phyloP scores from a whole-genome alignment of 1,139 yeast species.

The Lodderomyces orthopsilosis region DNA sequence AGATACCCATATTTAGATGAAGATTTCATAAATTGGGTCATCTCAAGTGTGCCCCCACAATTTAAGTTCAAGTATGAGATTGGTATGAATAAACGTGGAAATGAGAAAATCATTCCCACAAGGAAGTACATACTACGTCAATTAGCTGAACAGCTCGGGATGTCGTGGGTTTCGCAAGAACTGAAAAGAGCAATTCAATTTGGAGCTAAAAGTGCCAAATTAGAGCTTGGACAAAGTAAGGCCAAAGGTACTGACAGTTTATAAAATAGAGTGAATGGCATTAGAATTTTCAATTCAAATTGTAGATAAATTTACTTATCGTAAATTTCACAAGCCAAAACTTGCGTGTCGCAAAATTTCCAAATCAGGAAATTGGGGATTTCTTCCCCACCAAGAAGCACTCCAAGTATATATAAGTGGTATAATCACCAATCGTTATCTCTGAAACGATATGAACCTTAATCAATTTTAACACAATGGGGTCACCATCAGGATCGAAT shows the following conservation, averaged over 20 bases:
- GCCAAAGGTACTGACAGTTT: constrained; percentile 58
- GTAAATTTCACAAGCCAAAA: background rate
- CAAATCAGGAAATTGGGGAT: background rate
- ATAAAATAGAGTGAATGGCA: background rate
- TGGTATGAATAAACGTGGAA: constrained; percentile 30
- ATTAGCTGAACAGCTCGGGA: constrained; percentile 52
- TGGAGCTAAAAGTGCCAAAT: constrained; percentile 92
- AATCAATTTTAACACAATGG: too few species aligned
- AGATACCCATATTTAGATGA: constrained; percentile 86
- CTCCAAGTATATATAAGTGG: background rate
- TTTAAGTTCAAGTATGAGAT: constrained; percentile 42
- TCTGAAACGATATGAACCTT: too few species aligned
- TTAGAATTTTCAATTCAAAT: too few species aligned
- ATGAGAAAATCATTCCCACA: constrained; percentile 24
- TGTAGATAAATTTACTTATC: too few species aligned
- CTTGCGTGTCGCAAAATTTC: background rate
- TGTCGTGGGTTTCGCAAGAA: constrained; percentile 63
- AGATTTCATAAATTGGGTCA: constrained; percentile 53
- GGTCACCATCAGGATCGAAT: constrained; percentile 4
- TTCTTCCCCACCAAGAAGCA: background rate
- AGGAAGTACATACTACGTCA: constrained; percentile 66
- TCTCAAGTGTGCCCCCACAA: constrained; percentile 47
- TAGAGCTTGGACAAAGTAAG: constrained; percentile 71
- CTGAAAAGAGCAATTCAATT: constrained; percentile 95
- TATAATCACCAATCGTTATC: too few species aligned